phyloP scores from a whole-genome alignment of 371 early-diverging fungal species.

The Actinomortierella ambigua region DNA sequence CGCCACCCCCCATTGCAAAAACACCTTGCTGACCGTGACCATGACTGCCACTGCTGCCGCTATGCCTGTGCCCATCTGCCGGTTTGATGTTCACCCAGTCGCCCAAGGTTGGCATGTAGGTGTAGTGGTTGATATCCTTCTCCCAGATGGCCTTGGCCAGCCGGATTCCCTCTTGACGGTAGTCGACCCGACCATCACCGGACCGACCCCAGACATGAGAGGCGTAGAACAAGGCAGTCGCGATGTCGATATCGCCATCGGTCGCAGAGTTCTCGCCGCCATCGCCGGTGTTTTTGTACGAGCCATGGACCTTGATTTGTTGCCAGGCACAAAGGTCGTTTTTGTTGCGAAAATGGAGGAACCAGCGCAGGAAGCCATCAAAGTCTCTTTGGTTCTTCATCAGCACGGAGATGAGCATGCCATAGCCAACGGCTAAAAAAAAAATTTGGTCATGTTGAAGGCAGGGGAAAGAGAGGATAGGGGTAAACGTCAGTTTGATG shows the following conservation, averaged over 20 bases:
- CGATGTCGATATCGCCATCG: slow-evolving; percentile 66
- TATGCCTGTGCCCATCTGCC: too few relatives aligned
- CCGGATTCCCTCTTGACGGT: slow-evolving; percentile 50
- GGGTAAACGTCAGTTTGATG: too few relatives aligned
- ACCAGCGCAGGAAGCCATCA: slow-evolving; percentile 63
- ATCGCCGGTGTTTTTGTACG: slow-evolving; percentile 65
- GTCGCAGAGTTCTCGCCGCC: slow-evolving; percentile 66
- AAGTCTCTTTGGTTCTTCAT: slow-evolving; percentile 65
- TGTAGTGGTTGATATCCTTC: slow-evolving; percentile 60
- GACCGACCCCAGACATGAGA: slow-evolving; percentile 58
- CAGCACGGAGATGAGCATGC: slow-evolving; percentile 64
- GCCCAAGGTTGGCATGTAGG: slow-evolving; percentile 62
- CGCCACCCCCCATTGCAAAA: slow-evolving; percentile 11
- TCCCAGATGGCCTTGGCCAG: slow-evolving; percentile 57
- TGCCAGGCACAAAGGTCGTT: slow-evolving; percentile 73
- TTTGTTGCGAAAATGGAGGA: slow-evolving; percentile 54
- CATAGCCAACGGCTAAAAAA: slow-evolving; percentile 57
- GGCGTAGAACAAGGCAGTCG: slow-evolving; percentile 62
- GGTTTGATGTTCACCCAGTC: slow-evolving; percentile 57
- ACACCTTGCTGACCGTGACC: neutral
- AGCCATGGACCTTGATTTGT: slow-evolving; percentile 59
- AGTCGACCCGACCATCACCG: slow-evolving; percentile 57
- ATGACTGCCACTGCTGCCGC: too few relatives aligned
- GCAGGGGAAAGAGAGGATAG: neutral
- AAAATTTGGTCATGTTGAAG: too few relatives aligned